phyloP scores from a whole-genome alignment of 2,329 filamentous ascomycete species.

The Ophiostoma piceae region DNA sequence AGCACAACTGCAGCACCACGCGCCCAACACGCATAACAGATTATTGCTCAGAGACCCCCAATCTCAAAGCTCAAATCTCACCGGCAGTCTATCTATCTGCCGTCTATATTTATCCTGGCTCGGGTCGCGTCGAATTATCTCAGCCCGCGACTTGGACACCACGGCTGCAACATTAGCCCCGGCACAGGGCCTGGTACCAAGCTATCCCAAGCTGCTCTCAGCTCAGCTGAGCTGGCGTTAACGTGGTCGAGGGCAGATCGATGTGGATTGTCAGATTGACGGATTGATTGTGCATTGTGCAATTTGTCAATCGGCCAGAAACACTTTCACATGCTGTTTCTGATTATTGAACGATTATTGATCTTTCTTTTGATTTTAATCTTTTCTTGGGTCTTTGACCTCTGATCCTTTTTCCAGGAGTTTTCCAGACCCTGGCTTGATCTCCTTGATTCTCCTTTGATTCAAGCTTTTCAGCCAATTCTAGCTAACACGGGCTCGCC shows the following conservation, averaged over 20 bases:
- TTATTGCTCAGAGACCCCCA: background rate
- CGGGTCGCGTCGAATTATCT: background rate
- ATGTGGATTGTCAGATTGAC: background rate
- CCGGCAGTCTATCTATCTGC: background rate
- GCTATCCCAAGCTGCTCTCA: background rate
- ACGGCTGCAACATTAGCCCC: background rate
- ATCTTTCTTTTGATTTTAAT: too few species aligned
- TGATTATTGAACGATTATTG: too few species aligned
- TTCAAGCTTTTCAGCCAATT: background rate
- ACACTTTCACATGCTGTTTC: background rate
- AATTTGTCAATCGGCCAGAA: background rate
- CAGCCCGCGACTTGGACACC: background rate
- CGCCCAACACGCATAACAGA: background rate
- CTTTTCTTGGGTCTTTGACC: background rate
- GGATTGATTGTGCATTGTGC: background rate
- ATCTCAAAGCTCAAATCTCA: background rate
- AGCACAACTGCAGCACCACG: conserved; percentile 1
- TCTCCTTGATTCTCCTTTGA: background rate
- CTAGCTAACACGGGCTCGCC: background rate
- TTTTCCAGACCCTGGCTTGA: too few species aligned
- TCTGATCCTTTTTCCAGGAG: background rate
- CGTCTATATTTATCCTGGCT: background rate
- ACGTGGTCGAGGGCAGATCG: background rate
- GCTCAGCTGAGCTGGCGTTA: background rate
- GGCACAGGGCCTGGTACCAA: background rate